Base-by-base conservation (phyloP, 768 basidiomycete genomes). In the Sistotremastrum niveocremeum region DNA sequence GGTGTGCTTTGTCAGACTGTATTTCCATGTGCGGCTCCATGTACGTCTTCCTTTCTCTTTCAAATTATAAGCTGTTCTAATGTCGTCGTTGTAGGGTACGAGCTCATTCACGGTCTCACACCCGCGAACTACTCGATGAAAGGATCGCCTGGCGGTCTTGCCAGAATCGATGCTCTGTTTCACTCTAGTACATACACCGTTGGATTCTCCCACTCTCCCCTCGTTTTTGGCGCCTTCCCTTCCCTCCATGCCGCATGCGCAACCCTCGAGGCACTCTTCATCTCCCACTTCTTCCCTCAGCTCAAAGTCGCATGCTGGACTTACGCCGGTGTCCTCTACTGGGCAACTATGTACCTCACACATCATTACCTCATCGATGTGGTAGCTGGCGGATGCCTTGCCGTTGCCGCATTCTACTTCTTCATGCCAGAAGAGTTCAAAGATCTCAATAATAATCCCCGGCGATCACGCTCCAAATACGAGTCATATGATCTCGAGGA, bases 291-390 rank as follows among this genome's bases (percentile, higher is more conserved):
- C 66, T 98, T 97, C 76, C 86, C 88, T 0, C 71, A 73, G 49
- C 71, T 70, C 33, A 69, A 75, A 1, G 67, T 66, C 3, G 80
- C 72, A 52, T 77, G 79, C 28, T 97, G 90, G 87, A 68, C 64
- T 1, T 99, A 98, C 63, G 81, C 79, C 2, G 79, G 76, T 5
- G 65, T 87, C 11, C 74, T 99, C 4, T 98, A 94, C 62, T 99
- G 95, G 95, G 81, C 87, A 7, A 97, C 94, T 28, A 98, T 98
- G 94, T 97, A 94, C 68, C 82, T 94, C 56, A 88, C 87, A 3
- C 90, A 95, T 63, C 94, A 98, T 67, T 98, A 98, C 70, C 83
- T 99, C 58, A 91, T 99, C 65, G 95, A 99, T 59, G 87, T 97
- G 59, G 87, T 90, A 42, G 86, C 81, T 7, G 95, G 95, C 9